Base-by-base conservation (phyloP, 495 filamentous ascomycete species). In the Tuber melanosporum region DNA sequence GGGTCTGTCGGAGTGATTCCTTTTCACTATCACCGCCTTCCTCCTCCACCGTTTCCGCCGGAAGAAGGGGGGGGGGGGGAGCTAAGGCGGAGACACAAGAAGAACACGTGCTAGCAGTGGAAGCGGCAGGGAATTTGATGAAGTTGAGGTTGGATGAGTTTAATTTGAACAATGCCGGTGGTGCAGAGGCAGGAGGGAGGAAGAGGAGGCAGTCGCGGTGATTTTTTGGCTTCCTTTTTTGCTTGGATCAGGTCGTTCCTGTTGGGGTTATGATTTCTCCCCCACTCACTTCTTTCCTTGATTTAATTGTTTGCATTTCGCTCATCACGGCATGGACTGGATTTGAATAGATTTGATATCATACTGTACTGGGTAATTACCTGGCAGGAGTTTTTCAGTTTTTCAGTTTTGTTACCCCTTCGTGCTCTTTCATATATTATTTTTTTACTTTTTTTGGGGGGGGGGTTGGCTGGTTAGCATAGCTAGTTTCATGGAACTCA, bases 101-200 rank as follows among this genome's bases (percentile, higher is more conserved):
- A 17, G 77, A 80, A 66, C 57, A 66, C 19, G 52, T 80, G 17
- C 46, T 78, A 44, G 77, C 76, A 7, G 75, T 71, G 49, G 78
- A 82, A 26, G 80, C 80, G 6, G 80, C 80, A 10, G 69, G 73
- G 14, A 74, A 75, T 14, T 26, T 82, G 47, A 82, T 82, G 80
- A 73, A 75, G 44, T 49, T 82, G 12, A 66, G 57, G 32, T 66
- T 66, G 57, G 57, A 66, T 66, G 57, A 36, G 32, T 66, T 66
- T 17, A 66, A 36, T 66, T 66, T 26, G 26, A 36, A 17, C 57
- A 36, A 17, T 36, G 57, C 14, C 12, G 26, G 26, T 1, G 26
- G 52, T 10, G 26, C 57, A 15, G n/a, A n/a, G 52, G 32, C 26
- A 32, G 26, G 57, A 3, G 57, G 57, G 26, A 66, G 26, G 26